phyloP scores from a whole-genome alignment of 805 yeast genomes.

The Metschnikowia anglica region DNA sequence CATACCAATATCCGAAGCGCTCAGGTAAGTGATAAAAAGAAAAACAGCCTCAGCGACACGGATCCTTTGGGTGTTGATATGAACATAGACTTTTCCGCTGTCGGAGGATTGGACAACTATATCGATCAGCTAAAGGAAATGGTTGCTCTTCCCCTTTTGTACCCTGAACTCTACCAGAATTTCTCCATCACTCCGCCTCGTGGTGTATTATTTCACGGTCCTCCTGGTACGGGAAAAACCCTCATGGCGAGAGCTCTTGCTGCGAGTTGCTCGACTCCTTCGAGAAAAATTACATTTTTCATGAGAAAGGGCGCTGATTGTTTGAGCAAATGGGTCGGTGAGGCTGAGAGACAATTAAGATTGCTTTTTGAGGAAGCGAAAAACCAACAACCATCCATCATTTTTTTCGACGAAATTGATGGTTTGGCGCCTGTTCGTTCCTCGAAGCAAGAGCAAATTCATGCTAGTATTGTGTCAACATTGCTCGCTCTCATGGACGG shows the following conservation, averaged over 20 bases:
- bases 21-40: conserved; percentile 40
- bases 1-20: conserved; percentile 36
- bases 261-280: conserved; percentile 85
- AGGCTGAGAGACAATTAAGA: conserved; percentile 92
- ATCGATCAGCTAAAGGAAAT: conserved; percentile 92
- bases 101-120: conserved; percentile 91
- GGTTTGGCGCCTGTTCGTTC: conserved; percentile 98
- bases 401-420: conserved; percentile 96
- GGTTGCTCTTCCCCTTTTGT: conserved; percentile 89
- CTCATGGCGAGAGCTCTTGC: conserved; percentile 97
- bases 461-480: conserved; percentile 95
- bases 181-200: conserved; percentile 94
- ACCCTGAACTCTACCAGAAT: conserved; percentile 89
- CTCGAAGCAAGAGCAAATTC: conserved; percentile 96
- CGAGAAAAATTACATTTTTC: conserved; percentile 86
- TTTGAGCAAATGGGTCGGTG: conserved; percentile 98
- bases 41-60: conserved; percentile 71
- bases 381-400: conserved; percentile 92
- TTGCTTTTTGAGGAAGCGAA: conserved; percentile 93
- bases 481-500: conserved; percentile 97
- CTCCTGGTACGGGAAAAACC: conserved; percentile 99
- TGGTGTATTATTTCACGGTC: conserved; percentile 97
- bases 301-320: conserved; percentile 99
- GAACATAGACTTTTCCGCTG: conserved; percentile 77
- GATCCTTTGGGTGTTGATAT: conserved; percentile 92